Evolutionary conservation across 805 yeast genomes (phyloP), one percentile per base, ranked within the genome.

Genomic region (Ogataea paradorogensis): DNA sequence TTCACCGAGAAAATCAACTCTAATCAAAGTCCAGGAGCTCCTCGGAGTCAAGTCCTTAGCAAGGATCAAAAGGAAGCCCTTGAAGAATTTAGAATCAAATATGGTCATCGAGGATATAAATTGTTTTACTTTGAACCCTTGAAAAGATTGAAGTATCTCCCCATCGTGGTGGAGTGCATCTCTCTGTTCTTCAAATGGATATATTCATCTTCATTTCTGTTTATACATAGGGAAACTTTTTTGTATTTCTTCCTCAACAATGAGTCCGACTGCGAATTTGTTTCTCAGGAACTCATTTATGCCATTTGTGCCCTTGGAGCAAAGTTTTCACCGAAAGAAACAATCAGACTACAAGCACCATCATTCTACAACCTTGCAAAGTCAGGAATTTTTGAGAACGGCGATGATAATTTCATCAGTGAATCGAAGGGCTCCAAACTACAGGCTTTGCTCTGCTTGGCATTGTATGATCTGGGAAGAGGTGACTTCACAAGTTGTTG

Each of bases 291-390:
- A 14, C 60, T 79, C 34, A 68, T 78, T 1, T 67, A 71, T 46
- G 74, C 82, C 23, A 69, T 78, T 37, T 74, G 82, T 56, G 78
- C 83, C 0, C 56, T 78, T 31, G 84, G 85, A 1, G 69, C 82
- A 2, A 59, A 71, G 40, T 64, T 76, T 62, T 63, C 73, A 7
- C 67, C 65, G 24, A 61, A 61, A 20, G 74, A 69, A 6, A 61
- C 60, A 9, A 57, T 74, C 23, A 71, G 70, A 47, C 42, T 57
- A 10, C 64, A 66, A 41, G 69, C 80, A 1, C 66, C 64, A 9
- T 50, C 54, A 16, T 78, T 66, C 52, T 78, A 76, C 49, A 66
- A 64, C 28, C 73, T 65, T 42, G 76, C 82, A 10, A 73, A 71
- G 47, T 50, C 55, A 4, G 47, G 64, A 23, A 51, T 75, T 3